Percentiles rank a stretch among this genome's conserved stretches.
These are phyloP conservation scores for Globisporangium nodosum DNA, from an alignment of 352 stramenopile species.

Conservation along the genomic window DNA sequence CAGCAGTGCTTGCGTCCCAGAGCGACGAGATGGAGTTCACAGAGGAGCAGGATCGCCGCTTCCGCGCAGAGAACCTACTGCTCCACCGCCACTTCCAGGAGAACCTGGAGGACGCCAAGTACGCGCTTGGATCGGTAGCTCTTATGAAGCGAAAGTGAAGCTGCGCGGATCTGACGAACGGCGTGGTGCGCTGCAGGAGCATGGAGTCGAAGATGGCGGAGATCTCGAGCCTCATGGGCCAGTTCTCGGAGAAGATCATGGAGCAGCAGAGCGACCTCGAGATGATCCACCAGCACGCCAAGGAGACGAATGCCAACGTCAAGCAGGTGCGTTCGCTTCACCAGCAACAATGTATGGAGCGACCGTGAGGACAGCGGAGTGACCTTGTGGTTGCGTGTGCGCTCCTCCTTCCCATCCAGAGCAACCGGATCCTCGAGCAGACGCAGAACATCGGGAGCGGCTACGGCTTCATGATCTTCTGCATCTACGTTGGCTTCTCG, in stretches of 20 bases:
- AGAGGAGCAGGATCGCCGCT: constrained; percentile 50
- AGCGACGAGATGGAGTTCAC: constrained; percentile 53
- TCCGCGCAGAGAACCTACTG: constrained; percentile 67
- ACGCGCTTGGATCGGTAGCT: constrained; percentile 1
- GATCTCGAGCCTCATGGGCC: constrained; percentile 80
- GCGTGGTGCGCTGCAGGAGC: constrained; percentile 26
- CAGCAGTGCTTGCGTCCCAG: constrained; percentile 32
- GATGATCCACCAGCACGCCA: constrained; percentile 64
- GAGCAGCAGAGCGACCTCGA: constrained; percentile 78
- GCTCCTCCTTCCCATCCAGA: constrained; percentile 19
- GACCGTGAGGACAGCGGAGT: too few relatives aligned
- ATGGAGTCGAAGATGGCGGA: constrained; percentile 85
- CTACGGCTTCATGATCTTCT: constrained; percentile 87
- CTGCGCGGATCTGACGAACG: background rate
- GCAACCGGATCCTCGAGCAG: constrained; percentile 71
- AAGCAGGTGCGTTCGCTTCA: constrained; percentile 31
- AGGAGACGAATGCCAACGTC: constrained; percentile 68
- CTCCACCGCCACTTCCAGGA: constrained; percentile 83
- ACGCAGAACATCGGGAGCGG: constrained; percentile 67
- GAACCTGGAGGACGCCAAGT: constrained; percentile 84
- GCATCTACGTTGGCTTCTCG: constrained; percentile 71
- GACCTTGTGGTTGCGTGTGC: too few relatives aligned
- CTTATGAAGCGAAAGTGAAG: background rate
- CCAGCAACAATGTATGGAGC: too few relatives aligned
- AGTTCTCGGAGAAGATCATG: constrained; percentile 84